Evolutionary conservation across 352 stramenopile genomes (phyloP).

Genomic region (Stephanocyclus meneghinianus): DNA sequence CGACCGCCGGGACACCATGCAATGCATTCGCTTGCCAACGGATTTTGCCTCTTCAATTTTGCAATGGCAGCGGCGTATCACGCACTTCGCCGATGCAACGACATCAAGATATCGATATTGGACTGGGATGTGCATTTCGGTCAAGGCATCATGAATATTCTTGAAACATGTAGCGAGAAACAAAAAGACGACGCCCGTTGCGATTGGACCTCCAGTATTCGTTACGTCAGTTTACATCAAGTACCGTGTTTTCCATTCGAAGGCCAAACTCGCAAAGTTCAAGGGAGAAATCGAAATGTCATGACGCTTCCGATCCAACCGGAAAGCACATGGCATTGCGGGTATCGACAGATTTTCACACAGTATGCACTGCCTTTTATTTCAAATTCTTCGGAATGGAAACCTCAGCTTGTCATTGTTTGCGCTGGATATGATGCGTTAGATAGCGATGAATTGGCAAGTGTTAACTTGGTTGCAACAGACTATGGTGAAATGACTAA

Average conservation of each 20-base stretch:
- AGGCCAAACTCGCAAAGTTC: conserved; percentile 23
- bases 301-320: conserved; percentile 54
- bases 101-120: conserved; percentile 77
- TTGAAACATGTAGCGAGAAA: conserved; percentile 6
- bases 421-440: conserved; percentile 68
- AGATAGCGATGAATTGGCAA: conserved; percentile 60
- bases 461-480: conserved; percentile 38
- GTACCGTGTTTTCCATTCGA: conserved; percentile 56
- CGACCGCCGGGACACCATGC: conserved; percentile 92
- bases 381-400: conserved; percentile 18
- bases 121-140: conserved; percentile 91
- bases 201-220: conserved; percentile 8
- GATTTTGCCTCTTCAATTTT: conserved; percentile 88
- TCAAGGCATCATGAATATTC: conserved; percentile 53
- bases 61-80: conserved; percentile 82
- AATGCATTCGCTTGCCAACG: conserved; percentile 81
- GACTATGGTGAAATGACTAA: conserved; percentile 56
- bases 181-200: not conserved
- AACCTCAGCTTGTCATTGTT: conserved; percentile 60
- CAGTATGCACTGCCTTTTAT: conserved; percentile 37
- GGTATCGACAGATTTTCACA: conserved; percentile 46
- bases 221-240: conserved; percentile 67
- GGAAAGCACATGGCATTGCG: conserved; percentile 54
- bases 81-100: conserved; percentile 23
- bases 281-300: conserved; percentile 45